A percentile compares a stretch with the other conserved stretches of the same genome.
These are phyloP conservation scores for Carex pumila DNA, from an alignment of 176 grass and related monocot species.

Conservation along the genomic window DNA sequence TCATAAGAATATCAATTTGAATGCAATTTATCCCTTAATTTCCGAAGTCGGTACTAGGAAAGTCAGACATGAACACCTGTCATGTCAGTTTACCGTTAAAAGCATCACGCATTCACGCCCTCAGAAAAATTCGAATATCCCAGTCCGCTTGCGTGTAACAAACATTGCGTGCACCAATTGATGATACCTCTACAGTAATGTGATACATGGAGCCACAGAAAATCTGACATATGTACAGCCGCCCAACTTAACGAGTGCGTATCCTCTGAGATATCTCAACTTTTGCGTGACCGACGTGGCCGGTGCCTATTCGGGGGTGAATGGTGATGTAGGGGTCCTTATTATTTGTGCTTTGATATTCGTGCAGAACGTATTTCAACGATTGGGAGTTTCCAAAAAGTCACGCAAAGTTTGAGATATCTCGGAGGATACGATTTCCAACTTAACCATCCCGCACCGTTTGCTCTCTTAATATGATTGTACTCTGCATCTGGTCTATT, in stretches of 20 bases:
- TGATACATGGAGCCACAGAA: neutral
- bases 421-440: neutral
- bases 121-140: neutral
- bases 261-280: no score
- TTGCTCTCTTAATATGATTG: neutral
- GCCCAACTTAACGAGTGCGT: neutral
- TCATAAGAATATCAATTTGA: neutral
- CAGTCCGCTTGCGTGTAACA: neutral
- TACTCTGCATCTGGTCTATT: neutral
- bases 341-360: no score
- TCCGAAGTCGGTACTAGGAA: no score
- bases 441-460: neutral
- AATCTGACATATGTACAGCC: neutral
- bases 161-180: neutral
- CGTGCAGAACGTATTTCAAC: no score
- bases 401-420: no score
- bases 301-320: no score
- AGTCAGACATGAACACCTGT: neutral
- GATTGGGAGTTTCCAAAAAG: no score
- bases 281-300: no score
- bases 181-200: neutral
- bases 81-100: slow-evolving; percentile 16
- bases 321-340: no score
- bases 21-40: no score
- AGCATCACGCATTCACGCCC: neutral